Evolutionary conservation across 192 early-diverging fungal genomes (phyloP).

Genomic region (Podila epigama): DNA sequence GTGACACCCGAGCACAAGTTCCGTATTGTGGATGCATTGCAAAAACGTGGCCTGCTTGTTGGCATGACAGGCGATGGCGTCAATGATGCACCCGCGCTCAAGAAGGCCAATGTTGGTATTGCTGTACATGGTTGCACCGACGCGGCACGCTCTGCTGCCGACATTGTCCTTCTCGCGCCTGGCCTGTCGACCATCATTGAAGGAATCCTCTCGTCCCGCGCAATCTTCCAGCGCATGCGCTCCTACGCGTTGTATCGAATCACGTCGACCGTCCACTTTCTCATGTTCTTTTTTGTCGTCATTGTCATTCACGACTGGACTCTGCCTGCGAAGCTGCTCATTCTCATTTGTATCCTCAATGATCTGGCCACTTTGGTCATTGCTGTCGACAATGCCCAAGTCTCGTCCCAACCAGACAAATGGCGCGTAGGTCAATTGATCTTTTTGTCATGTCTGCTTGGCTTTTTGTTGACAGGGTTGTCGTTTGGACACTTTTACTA

Average conservation of each 20-base stretch:
- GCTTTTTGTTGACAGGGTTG: constrained; percentile 59
- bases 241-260: constrained; percentile 78
- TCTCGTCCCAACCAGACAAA: constrained; percentile 73
- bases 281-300: constrained; percentile 81
- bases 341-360: constrained; percentile 76
- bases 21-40: constrained; percentile 74
- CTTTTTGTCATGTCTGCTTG: constrained; percentile 69
- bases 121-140: constrained; percentile 81
- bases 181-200: constrained; percentile 81
- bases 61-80: constrained; percentile 88
- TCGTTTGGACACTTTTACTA: constrained; percentile 75
- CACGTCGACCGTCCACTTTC: constrained; percentile 79
- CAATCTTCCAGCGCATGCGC: constrained; percentile 79
- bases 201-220: constrained; percentile 71
- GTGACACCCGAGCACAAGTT: constrained; percentile 85
- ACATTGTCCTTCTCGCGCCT: constrained; percentile 73
- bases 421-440: constrained; percentile 77
- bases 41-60: constrained; percentile 63
- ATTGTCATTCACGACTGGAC: constrained; percentile 69
- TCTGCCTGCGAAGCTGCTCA: constrained; percentile 69
- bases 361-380: constrained; percentile 76
- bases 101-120: constrained; percentile 85
- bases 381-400: constrained; percentile 73
- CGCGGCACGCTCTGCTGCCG: constrained; percentile 79
- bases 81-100: constrained; percentile 84